phyloP scores from a whole-genome alignment of 805 yeast genomes.

The Starmerella vitae region DNA sequence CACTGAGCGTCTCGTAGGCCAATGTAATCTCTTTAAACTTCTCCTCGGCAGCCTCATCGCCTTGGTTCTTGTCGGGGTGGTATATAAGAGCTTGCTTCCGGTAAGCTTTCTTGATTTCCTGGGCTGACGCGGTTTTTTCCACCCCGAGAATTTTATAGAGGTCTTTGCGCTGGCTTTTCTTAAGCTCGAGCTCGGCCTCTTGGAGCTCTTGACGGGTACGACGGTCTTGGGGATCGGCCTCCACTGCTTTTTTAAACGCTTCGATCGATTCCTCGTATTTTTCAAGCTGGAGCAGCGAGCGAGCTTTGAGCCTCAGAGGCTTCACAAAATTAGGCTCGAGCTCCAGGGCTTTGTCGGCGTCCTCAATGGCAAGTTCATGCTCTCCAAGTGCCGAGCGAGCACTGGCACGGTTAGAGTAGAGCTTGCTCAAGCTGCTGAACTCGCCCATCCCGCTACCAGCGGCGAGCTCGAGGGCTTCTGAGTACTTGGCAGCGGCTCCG shows the following conservation, averaged over 20 bases:
- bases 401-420: constrained; percentile 78
- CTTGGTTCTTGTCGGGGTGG: constrained; percentile 73
- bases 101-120: constrained; percentile 61
- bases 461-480: constrained; percentile 59
- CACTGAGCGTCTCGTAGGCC: constrained; percentile 76
- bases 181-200: constrained; percentile 32
- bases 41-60: constrained; percentile 65
- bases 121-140: constrained; percentile 34
- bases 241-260: constrained; percentile 29
- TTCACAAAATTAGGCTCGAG: constrained; percentile 59
- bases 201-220: constrained; percentile 28
- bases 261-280: constrained; percentile 30
- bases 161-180: constrained; percentile 32
- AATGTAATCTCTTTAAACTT: constrained; percentile 81
- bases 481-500: constrained; percentile 56
- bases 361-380: constrained; percentile 64
- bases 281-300: constrained; percentile 30
- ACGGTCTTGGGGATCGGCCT: constrained; percentile 28
- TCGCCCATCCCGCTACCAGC: constrained; percentile 35
- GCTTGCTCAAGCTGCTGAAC: constrained; percentile 21
- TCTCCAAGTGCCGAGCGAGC: constrained; percentile 66
- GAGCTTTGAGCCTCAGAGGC: constrained; percentile 34
- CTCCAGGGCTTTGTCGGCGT: constrained; percentile 56
- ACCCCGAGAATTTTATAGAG: constrained; percentile 55
- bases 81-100: constrained; percentile 54